Evolutionary conservation across 768 basidiomycete genomes (phyloP).

Genomic region (Leccinum disarticulatum): DNA sequence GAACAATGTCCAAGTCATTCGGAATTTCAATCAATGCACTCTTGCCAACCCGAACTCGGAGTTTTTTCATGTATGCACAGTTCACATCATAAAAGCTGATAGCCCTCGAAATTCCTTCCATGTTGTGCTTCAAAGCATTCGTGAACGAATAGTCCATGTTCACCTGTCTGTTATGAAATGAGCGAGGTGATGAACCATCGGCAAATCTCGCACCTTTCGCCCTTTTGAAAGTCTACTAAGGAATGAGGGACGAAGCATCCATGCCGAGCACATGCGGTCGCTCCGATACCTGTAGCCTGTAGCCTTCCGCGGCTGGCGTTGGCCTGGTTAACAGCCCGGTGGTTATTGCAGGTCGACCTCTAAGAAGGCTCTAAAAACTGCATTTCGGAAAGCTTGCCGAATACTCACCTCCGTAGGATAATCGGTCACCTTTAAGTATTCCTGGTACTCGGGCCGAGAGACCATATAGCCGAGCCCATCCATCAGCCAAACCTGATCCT

Average conservation of each 20-base stretch:
- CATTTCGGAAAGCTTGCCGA: background rate
- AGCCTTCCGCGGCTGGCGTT: background rate
- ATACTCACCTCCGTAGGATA: background rate
- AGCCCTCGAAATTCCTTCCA: rapidly evolving
- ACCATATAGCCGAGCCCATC: background rate
- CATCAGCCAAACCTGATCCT: background rate
- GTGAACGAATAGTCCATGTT: constrained; percentile 10
- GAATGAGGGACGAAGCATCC: constrained; percentile 26
- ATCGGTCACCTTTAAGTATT: background rate
- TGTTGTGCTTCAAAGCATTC: background rate
- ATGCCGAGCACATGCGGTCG: background rate
- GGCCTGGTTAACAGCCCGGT: background rate
- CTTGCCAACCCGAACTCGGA: rapidly evolving
- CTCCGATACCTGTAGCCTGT: background rate
- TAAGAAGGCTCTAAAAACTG: background rate
- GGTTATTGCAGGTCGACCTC: background rate
- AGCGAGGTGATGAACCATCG: background rate
- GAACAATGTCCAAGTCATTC: background rate
- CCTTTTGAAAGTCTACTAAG: constrained; percentile 6
- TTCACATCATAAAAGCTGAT: constrained; percentile 8
- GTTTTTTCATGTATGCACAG: constrained; percentile 10
- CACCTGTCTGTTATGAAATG: background rate
- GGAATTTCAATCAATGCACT: background rate
- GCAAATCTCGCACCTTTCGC: constrained; percentile 10
- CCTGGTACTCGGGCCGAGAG: background rate